Base-by-base conservation (phyloP, 2,329 filamentous ascomycete genomes). In the Phyllosticta paracitricarpa region DNA sequence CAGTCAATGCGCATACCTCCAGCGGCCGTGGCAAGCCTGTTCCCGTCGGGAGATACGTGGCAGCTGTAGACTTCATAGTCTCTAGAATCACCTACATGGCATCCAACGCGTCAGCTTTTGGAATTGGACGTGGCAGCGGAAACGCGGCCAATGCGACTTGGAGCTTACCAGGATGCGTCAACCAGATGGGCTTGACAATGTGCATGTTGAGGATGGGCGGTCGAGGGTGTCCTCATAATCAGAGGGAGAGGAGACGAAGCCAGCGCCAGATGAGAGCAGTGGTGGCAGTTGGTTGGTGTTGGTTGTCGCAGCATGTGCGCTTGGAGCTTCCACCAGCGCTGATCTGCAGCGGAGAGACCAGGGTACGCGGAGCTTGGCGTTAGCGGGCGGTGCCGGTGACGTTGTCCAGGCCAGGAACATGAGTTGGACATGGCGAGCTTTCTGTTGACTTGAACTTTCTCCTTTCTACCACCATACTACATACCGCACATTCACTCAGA, bases 51-150 rank as follows among this genome's bases (percentile, higher is more conserved):
- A 28, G 94, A 99, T 66, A 99, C 86, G 80, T 97, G 90, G 75
- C 93, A 97, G 78, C 91, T 96, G 79, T 97, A 99, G 66, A 97
- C 93, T 77, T 99, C 94, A 72, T 95, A 96, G 73, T 97, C 92
- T 73, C 97, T 97, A 74, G 96, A 90, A 79, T 99, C 94, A 73
- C 93, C 89, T 90, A 69, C 14, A 65, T 68, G 62, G 65, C 57
- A 67, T 61, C 58, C 60, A 61, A 51, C 54, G 33, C 51, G 63
- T 62, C 55, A 62, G 48, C 52, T 12, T 52, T 48, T 25, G 57
- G 59, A n/a, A 59, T 51, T 28, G 57, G 65, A 71, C 57, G 69
- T 67, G 53, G 59, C 51, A 19, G 24, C 51, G 26, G 7, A 40
- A 52, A 22, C 24, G 54, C n/a, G 40, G 54, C 59, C 19, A 25